Conservation (phyloP, 768 basidiomycete genomes). For the Russula ochroleuca region DNA sequence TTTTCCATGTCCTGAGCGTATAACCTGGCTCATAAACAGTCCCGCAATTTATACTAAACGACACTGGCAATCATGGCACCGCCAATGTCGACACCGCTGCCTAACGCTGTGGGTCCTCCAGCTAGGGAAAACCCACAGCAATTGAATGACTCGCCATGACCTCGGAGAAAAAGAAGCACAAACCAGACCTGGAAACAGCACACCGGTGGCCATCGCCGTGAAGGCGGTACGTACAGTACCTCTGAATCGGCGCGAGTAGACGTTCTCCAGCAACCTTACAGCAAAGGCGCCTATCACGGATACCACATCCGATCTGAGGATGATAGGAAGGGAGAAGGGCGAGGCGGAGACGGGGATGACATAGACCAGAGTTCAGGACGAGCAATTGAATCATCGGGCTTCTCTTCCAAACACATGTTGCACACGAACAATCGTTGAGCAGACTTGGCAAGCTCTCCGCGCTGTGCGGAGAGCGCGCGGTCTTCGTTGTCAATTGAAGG, state of each 20-base stretch:
- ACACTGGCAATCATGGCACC: conserved; percentile 85
- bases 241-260: conserved; percentile 72
- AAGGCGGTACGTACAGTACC: conserved; percentile 89
- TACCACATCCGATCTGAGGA: conserved; percentile 75
- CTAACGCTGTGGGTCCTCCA: conserved; percentile 78
- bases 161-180: conserved; percentile 32
- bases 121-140: conserved; percentile 65
- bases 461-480: too few relatives aligned
- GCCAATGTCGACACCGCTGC: conserved; percentile 75
- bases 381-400: too few relatives aligned
- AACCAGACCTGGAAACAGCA: conserved; percentile 79
- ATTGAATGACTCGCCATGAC: conserved; percentile 11
- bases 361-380: too few relatives aligned
- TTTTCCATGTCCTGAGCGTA: conserved; percentile 75
- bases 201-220: conserved; percentile 84
- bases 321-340: too few relatives aligned
- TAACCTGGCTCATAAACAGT: conserved; percentile 84
- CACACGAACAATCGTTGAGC: too few relatives aligned
- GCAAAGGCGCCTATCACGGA: conserved; percentile 79
- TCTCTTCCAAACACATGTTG: too few relatives aligned
- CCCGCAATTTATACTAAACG: conserved; percentile 85
- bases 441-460: too few relatives aligned
- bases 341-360: too few relatives aligned
- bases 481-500: too few relatives aligned
- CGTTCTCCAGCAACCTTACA: conserved; percentile 70